Percentiles rank a stretch among this genome's conserved stretches.
phyloP scores from a whole-genome alignment of 2,329 filamentous ascomycete genomes.

The Ophiostoma tasmaniense region DNA sequence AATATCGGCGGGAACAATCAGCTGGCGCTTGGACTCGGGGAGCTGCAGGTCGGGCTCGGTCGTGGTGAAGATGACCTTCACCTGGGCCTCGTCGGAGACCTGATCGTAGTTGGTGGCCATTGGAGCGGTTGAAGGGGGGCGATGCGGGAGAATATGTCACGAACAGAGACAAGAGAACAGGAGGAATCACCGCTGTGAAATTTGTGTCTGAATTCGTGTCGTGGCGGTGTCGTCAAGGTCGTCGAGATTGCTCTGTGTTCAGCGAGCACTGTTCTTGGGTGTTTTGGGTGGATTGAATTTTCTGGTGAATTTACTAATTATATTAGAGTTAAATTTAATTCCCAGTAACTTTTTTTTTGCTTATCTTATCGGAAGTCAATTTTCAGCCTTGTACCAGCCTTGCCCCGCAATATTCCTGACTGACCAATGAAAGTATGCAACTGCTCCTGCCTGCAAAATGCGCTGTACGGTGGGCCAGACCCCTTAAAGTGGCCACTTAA shows the following conservation, averaged over 20 bases:
- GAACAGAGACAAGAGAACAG: neutral
- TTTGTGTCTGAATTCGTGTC: neutral
- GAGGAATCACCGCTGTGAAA: neutral
- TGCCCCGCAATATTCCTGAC: conserved; percentile 13
- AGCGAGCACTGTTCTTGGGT: neutral
- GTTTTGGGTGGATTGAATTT: conserved; percentile 9
- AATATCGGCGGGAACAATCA: conserved; percentile 58
- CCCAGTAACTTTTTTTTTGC: conserved; percentile 17
- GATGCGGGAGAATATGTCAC: neutral
- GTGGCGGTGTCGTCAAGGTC: neutral
- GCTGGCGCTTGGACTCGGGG: conserved; percentile 51
- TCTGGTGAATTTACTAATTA: conserved; percentile 2
- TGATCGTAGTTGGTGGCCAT: conserved; percentile 21
- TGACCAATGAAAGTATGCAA: conserved; percentile 6
- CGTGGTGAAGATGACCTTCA: conserved; percentile 61
- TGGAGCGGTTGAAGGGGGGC: neutral
- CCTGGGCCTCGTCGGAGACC: conserved; percentile 37
- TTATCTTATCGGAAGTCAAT: conserved; percentile 18
- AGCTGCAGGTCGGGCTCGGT: conserved; percentile 53
- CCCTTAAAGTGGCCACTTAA: conserved; percentile 8
- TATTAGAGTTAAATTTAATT: neutral
- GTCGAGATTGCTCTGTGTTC: neutral
- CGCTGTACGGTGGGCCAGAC: neutral
- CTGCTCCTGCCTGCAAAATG: neutral
- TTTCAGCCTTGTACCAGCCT: conserved; percentile 18